A percentile compares a stretch with the other conserved stretches of the same genome.
phyloP scores from a whole-genome alignment of 768 basidiomycete species.

The Mycena haematopus region DNA sequence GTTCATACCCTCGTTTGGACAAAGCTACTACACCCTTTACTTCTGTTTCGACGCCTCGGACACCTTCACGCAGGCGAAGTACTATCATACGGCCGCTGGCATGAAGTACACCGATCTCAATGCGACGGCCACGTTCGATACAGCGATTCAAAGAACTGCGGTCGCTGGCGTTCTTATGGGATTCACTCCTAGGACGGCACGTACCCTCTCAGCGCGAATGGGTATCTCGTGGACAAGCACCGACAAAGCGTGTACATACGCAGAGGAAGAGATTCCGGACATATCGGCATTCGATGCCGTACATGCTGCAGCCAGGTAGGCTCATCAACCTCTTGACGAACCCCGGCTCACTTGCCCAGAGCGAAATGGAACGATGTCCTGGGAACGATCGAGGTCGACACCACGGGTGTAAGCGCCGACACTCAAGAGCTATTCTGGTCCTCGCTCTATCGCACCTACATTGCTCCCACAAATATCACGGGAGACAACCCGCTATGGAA shows the following conservation, averaged over 20 bases:
- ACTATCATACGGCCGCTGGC: conserved; percentile 7
- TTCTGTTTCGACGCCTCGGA: conserved; percentile 23
- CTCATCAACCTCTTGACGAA: neutral
- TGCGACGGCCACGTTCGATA: neutral
- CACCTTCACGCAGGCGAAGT: conserved; percentile 13
- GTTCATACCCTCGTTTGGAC: conserved; percentile 26
- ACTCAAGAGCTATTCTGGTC: conserved; percentile 24
- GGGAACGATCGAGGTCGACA: conserved; percentile 23
- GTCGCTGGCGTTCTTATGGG: conserved; percentile 24
- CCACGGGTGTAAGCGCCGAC: conserved; percentile 19
- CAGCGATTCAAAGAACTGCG: neutral
- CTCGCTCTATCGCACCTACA: conserved; percentile 32
- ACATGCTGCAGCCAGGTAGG: conserved; percentile 16
- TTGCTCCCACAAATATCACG: conserved; percentile 34
- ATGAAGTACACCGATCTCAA: conserved; percentile 5
- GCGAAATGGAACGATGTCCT: conserved; percentile 27
- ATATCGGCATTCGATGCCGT: conserved; percentile 17
- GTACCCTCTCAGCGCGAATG: conserved; percentile 44
- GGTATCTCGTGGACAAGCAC: conserved; percentile 50
- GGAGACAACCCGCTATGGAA: conserved; percentile 37
- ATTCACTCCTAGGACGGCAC: conserved; percentile 31
- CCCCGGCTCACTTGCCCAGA: conserved; percentile 1
- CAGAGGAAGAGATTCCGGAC: conserved; percentile 43
- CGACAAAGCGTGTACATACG: conserved; percentile 50
- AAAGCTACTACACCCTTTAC: conserved; percentile 8